Base-by-base conservation (phyloP, 345 rosid species). In the Cochlearia excelsa region DNA sequence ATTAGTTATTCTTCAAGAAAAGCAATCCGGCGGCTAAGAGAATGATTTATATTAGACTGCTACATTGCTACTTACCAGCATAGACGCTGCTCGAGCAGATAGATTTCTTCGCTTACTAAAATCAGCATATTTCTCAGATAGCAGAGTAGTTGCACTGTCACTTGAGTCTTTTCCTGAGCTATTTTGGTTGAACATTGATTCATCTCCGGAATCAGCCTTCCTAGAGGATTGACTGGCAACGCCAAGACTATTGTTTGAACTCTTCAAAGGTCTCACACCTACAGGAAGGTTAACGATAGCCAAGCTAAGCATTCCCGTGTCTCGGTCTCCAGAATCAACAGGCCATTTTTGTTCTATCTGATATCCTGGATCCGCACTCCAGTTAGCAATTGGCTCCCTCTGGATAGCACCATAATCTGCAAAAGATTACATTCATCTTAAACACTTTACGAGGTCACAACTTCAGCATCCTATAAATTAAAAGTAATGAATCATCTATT, bases 21-120 rank as follows among this genome's bases (percentile, higher is more conserved):
- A 51, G 9, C 40, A 59, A 37, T 7, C 44, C 42, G 29, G 45
- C 47, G n/a, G 2, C 23, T 39, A 54, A 48, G 31, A 54, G 10
- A 40, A 55, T 30, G 29, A 16, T 3, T 59, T 4, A 57, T 58
- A 57, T 37, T 23, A 46, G 34, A 29, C 47, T 33, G 26, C 51
- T 44, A 54, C 10, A 34, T 27, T 49, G 77, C 30, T 66, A 29
- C 67, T 77, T 87, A 93, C 99, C 90, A 93, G 81, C 97, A 93
- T 88, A 31, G 94, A 93, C 35, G 99, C 94, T 49, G 97, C 91
- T 65, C 99, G 95, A 55, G 70, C 78, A 45, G 97, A 82, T 70
- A 89, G 78, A 65, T 82, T 66, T 67, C 94, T 91, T 61, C 89
- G 85, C 78, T 86, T 85, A 30, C 71, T 74, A 64, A 61, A 63